These are phyloP conservation scores for Castanea crenata DNA, from an alignment of 306 rosid genomes.

Conservation along the genomic window DNA sequence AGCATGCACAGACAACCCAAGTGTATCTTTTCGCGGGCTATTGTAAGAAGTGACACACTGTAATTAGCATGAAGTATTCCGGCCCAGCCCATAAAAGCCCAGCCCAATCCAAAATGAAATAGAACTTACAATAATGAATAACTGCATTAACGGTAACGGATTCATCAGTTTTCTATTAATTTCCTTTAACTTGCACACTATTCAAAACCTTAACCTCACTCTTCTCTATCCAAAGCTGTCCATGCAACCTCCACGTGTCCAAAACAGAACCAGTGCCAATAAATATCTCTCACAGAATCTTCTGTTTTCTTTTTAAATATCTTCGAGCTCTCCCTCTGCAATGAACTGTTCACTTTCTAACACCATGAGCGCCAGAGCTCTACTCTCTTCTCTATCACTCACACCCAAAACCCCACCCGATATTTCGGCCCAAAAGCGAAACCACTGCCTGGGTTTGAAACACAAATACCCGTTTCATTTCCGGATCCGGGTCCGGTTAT, in stretches of 20 bases:
- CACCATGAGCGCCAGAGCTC: conserved; percentile 68
- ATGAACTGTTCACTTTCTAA: conserved; percentile 3
- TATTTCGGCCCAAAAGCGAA: conserved; percentile 23
- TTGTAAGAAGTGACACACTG: too few relatives aligned
- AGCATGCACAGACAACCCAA: too few relatives aligned
- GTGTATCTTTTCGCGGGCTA: too few relatives aligned
- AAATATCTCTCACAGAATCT: conserved; percentile 39
- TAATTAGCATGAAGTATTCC: too few relatives aligned
- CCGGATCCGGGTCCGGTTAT: conserved; percentile 6
- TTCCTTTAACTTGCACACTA: background rate
- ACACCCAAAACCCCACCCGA: conserved; percentile 34
- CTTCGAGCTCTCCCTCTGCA: background rate
- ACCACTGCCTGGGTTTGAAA: conserved; percentile 3
- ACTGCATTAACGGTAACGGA: background rate
- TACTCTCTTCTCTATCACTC: conserved; percentile 54
- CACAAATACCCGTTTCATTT: background rate
- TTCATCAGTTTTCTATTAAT: conserved; percentile 12
- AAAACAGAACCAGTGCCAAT: conserved; percentile 39
- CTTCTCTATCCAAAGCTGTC: background rate
- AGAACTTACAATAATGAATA: background rate
- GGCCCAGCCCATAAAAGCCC: too few relatives aligned
- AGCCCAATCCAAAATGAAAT: too few relatives aligned
- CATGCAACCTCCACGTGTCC: conserved; percentile 51
- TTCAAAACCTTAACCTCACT: background rate
- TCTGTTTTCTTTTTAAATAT: background rate